Percentiles rank a stretch among this genome's conserved stretches.
Conservation (phyloP, 768 basidiomycete genomes). For the Trametes cubensis region DNA sequence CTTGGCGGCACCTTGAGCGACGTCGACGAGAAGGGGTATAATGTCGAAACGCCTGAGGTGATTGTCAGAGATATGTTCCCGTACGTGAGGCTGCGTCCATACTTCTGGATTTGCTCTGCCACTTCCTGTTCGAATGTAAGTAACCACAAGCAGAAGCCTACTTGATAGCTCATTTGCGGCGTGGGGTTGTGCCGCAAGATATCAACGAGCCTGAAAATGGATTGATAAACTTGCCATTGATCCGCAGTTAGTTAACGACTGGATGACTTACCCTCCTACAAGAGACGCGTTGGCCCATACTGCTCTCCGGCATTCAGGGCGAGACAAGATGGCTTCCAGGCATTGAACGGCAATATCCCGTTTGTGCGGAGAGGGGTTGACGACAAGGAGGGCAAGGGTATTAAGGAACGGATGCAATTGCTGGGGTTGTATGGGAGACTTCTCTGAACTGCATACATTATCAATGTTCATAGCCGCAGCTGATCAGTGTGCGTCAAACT, state of each 20-base stretch:
- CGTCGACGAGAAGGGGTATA: slow-evolving; percentile 78
- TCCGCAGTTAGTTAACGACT: not conserved
- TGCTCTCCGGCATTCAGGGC: slow-evolving; percentile 76
- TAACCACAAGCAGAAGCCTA: slow-evolving; percentile 91
- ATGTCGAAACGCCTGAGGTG: slow-evolving; percentile 79
- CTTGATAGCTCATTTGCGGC: slow-evolving; percentile 96
- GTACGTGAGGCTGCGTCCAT: slow-evolving; percentile 27
- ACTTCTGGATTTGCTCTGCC: slow-evolving; percentile 89
- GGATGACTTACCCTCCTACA: slow-evolving; percentile 57
- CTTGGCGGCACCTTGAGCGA: slow-evolving; percentile 89
- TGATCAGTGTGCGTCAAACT: slow-evolving; percentile 32
- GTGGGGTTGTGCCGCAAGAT: slow-evolving; percentile 79
- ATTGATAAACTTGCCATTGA: not conserved
- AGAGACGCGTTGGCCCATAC: slow-evolving; percentile 79
- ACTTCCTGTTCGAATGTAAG: slow-evolving; percentile 88
- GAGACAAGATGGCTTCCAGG: slow-evolving; percentile 80
- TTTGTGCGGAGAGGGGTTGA: slow-evolving; percentile 56
- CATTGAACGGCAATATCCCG: slow-evolving; percentile 93
- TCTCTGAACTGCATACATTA: slow-evolving; percentile 30
- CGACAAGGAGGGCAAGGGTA: slow-evolving; percentile 33
- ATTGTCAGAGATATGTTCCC: not conserved
- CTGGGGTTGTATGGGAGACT: slow-evolving; percentile 30
- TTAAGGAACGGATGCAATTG: slow-evolving; percentile 40
- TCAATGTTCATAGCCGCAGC: slow-evolving; percentile 24
- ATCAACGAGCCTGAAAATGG: slow-evolving; percentile 66